Evolutionary conservation across 306 rosid species (phyloP).

Genomic region (peach (Prunus persica)): DNA sequence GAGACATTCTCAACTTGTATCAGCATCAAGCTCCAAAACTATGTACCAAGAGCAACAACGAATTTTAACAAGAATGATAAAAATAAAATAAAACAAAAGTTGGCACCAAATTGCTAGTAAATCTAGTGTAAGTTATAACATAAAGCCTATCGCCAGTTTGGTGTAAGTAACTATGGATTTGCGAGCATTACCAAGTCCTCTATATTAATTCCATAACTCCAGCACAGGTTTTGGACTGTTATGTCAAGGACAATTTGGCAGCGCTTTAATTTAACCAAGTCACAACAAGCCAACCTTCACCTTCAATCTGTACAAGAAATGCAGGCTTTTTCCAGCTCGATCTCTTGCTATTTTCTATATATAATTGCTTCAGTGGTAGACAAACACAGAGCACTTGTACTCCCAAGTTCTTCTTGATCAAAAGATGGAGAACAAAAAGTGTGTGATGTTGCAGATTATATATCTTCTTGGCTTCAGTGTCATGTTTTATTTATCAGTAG

Average conservation of each 20-base stretch:
- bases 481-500: constrained; percentile 16
- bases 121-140: background rate
- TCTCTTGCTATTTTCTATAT: background rate
- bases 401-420: background rate
- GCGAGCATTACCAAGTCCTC: background rate
- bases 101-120: background rate
- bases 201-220: background rate
- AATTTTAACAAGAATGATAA: too few relatives aligned
- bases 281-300: too few relatives aligned
- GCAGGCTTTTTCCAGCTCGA: background rate
- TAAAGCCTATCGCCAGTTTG: background rate
- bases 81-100: background rate
- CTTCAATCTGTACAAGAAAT: background rate
- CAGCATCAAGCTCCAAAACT: too few relatives aligned
- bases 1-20: too few relatives aligned
- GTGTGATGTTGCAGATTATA: constrained; percentile 1
- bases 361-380: background rate
- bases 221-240: background rate
- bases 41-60: too few relatives aligned
- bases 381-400: background rate
- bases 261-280: background rate
- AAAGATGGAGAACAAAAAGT: constrained; percentile 28
- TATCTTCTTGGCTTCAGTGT: constrained; percentile 24
- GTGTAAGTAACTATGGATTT: background rate
- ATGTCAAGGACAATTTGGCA: background rate